Base-by-base conservation (phyloP, 140 eudicot genomes). In the Senecio squalidus region DNA sequence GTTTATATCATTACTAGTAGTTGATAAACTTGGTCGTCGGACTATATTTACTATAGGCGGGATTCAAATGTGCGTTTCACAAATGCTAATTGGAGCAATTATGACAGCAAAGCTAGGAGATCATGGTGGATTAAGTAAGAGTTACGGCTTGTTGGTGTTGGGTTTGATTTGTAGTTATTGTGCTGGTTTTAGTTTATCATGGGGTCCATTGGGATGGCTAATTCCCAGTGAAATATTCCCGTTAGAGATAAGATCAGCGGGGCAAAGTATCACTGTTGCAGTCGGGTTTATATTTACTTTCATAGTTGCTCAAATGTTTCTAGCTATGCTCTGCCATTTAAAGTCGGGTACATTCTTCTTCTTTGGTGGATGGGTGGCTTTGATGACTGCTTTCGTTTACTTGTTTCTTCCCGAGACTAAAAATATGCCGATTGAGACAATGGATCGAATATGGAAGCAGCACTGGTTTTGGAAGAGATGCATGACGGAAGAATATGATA, bases 191-290 rank as follows among this genome's bases (percentile, higher is more conserved):
- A 77, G 71, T 16, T 47, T 74, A n/a, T 84, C 93, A 1, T 84
- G 93, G 93, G 87, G 93, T 0, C 93, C 93, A 5, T 49, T 84
- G 21, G 93, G 87, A 24, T 80, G 86, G 87, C n/a, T n/a, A n/a
- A n/a, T n/a, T n/a, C n/a, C n/a, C n/a, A n/a, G n/a, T n/a, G n/a
- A n/a, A n/a, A n/a, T 80, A 2, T 80, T 84, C 23, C 84, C 87
- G 0, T 20, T 84, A 55, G 87, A 80, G 65, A 71, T 84, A 9
- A 47, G 84, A 41, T 84, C 93, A 0, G 80, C 87, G 0, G 82
- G 74, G 9, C 84, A 80, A 23, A 76, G 87, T 4, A 64, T 80
- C 1, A 70, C 45, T 3, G 93, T 84, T 16, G 84, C 80, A 1
- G 84, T 79, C 1, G 72, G 69, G 8, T 70, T 84, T 51, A 24